These are phyloP conservation scores for Salix koriyanagi DNA, from an alignment of 345 rosid genomes.

Conservation along the genomic window DNA sequence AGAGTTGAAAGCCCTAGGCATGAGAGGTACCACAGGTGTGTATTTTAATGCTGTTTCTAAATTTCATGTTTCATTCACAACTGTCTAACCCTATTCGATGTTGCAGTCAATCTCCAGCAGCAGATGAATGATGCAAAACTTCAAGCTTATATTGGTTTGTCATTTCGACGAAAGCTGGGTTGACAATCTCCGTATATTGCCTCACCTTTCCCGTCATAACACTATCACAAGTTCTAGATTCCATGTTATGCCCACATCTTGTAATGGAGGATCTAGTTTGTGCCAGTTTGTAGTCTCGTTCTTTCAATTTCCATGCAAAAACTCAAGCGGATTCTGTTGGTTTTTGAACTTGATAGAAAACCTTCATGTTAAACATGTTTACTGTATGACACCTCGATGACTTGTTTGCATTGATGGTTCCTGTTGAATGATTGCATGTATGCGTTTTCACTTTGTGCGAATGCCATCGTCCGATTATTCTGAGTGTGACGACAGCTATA, in stretches of 20 bases:
- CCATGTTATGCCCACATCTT: background rate
- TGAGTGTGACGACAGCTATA: no score
- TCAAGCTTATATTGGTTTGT: background rate
- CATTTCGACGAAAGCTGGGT: background rate
- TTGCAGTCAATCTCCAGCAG: slow-evolving; percentile 41
- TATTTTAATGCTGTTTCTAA: background rate
- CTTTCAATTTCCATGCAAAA: background rate
- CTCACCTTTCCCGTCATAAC: background rate
- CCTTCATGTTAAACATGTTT: background rate
- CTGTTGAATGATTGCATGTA: background rate
- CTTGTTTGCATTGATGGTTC: background rate
- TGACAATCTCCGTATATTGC: background rate
- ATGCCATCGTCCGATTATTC: background rate
- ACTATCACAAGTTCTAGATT: background rate
- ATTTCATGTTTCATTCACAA: background rate
- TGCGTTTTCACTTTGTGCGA: background rate
- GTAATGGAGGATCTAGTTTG: slow-evolving; percentile 5
- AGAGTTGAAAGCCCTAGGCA: slow-evolving; percentile 59
- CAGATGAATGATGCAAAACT: slow-evolving; percentile 28
- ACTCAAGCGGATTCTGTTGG: background rate
- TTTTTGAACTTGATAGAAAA: background rate
- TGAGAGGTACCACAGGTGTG: slow-evolving; percentile 44
- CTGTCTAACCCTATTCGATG: background rate
- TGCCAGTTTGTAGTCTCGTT: slow-evolving; percentile 1
- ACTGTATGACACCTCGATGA: background rate